Evolutionary conservation across 2,329 filamentous ascomycete species (phyloP), one percentile per base, ranked within the genome.

Genomic region (Hortaea sp.): DNA sequence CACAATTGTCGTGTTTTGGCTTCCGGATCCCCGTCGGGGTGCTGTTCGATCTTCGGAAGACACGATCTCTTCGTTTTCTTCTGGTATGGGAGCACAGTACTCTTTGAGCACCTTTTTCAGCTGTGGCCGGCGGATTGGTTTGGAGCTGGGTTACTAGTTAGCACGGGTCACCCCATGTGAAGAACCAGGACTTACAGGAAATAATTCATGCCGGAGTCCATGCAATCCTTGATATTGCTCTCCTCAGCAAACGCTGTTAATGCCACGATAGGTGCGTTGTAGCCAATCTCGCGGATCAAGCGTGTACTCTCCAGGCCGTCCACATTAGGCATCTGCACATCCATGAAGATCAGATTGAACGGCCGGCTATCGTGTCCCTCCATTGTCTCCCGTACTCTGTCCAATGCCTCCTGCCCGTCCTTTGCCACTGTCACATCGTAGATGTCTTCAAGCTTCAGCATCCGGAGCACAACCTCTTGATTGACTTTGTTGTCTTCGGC

Each of bases 341-440:
- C 89, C 89, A 95, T 95, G 61, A 95, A 92, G 52, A 95, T 90
- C 28, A 95, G 73, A 55, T 94, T 87, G 61, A 90, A 95, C 2
- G 77, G 76, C 45, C 77, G 73, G 44, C 82, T 76, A 29, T 76
- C 47, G 13, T 46, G n/a, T 12, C 44, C 41, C 40, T 11, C 41
- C 49, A 44, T 49, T n/a, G 13, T 39, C 29, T 38, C 39, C 31
- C 41, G 41, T 20, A 50, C 49, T 6, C 29, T 12, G 51, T 95
- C 88, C 49, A 88, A 86, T 0, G 89, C 89, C 66, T 95, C 86
- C 64, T 94, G 59, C 3, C 63, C 63, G 43, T 66, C 62, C 27
- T 56, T 55, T 10, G 88, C 89, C 43, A 95, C 83, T 0, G 85
- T 90, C 11, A 95, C 87, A 61, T 95, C 86, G 63, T 84, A 85